Base-by-base conservation (phyloP, 805 yeast genomes). In the Hanseniaspora clermontiae region DNA sequence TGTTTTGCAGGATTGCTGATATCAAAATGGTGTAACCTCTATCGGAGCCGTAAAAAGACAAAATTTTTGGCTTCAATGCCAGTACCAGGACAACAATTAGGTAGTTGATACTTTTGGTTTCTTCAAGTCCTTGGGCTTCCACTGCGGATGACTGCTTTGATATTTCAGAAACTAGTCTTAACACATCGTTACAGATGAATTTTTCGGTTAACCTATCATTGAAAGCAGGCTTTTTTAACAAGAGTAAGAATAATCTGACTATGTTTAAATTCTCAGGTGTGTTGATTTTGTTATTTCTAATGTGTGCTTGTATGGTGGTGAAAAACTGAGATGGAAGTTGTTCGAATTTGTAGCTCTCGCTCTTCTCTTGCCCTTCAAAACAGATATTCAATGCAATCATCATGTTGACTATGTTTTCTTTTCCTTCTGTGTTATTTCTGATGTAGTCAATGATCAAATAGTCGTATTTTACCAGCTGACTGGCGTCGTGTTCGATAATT, bases 161-260 rank as follows among this genome's bases (percentile, higher is more conserved):
- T 4, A 53, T 32, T 46, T 53, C 57, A 32, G 57, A 53, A 9
- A 53, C 47, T 4, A 53, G 27, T 46, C 57, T 53, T 24, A 53
- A 53, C 37, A 53, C 51, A 39, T 53, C 57, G 39, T 53, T 53
- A 46, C 57, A 53, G 17, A 53, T 53, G 15, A 53, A 53, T 17
- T 53, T 53, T 11, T 53, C 57, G 14, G 47, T 46, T 12, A 53
- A 12, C 29, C 27, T 38, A 36, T 49, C 43, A 39, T 53, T 45
- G 27, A 53, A 53, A 9, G 32, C 19, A 9, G 38, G 24, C 9
- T 49, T 36, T 24, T 46, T 46, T 34, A 53, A 14, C n/a, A 53
- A 10, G 9, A 53, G 24, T 40, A 53, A 32, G n/a, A 53, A 53
- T 20, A 53, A 39, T 17, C 57, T 46, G 14, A 29, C 32, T 19